phyloP scores from a whole-genome alignment of 2,329 filamentous ascomycete genomes.

The Colletotrichum sp. region DNA sequence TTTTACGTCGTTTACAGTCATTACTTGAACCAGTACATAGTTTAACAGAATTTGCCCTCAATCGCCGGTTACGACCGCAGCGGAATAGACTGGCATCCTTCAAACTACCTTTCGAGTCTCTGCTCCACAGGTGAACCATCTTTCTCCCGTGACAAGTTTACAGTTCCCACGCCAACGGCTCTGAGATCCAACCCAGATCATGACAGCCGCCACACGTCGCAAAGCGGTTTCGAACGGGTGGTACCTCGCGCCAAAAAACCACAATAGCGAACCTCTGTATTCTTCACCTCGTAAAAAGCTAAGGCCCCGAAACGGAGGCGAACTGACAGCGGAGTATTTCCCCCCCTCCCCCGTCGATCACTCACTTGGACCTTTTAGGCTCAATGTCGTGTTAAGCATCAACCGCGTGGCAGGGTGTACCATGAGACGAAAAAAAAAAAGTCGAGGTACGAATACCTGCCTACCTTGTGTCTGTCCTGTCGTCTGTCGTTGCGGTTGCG shows the following conservation, averaged over 20 bases:
- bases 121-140: not conserved
- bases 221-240: conserved; percentile 6
- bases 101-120: not conserved
- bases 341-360: not conserved
- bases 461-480: not conserved
- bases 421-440: not conserved
- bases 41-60: not conserved
- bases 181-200: not conserved
- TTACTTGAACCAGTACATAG: conserved; percentile 15
- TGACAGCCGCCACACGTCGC: not conserved
- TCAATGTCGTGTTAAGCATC: conserved; percentile 11
- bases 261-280: not conserved
- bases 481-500: not conserved
- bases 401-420: not conserved
- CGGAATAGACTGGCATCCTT: conserved; percentile 10
- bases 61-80: not conserved
- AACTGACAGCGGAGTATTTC: not conserved
- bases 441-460: not conserved
- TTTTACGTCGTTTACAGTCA: not conserved
- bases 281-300: not conserved
- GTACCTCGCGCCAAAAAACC: not conserved
- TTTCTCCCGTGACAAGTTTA: not conserved
- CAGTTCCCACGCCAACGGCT: not conserved
- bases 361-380: not conserved
- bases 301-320: not conserved